Percentiles rank a stretch among this genome's conserved stretches.
These are phyloP conservation scores for Dictyostelium capitatum DNA, from an alignment of 78 protist genomes.

Conservation along the genomic window DNA sequence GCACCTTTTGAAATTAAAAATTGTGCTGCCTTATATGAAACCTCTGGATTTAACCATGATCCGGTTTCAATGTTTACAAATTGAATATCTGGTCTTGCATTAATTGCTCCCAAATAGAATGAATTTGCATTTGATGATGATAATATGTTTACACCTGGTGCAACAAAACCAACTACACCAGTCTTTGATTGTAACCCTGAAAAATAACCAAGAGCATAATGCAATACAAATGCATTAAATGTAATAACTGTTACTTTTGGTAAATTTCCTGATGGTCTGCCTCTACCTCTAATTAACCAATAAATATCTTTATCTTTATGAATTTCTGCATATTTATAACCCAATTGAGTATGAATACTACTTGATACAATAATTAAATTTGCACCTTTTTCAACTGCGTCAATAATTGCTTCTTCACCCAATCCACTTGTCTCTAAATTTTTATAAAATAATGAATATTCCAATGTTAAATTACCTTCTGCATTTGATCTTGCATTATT, in stretches of 20 bases:
- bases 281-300: constrained; percentile 43
- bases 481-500: constrained; percentile 33
- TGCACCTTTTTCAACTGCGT: background rate
- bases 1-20: constrained; percentile 6
- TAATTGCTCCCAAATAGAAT: constrained; percentile 38
- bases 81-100: background rate
- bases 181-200: constrained; percentile 13
- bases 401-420: background rate
- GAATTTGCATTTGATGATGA: constrained; percentile 23
- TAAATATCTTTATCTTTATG: background rate
- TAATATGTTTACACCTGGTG: constrained; percentile 20
- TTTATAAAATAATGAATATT: background rate
- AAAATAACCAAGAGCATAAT: constrained; percentile 31
- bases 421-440: background rate
- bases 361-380: constrained; percentile 23
- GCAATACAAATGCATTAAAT: constrained; percentile 12
- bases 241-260: constrained; percentile 9
- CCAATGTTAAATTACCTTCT: background rate
- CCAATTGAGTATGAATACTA: background rate
- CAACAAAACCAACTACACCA: constrained; percentile 11
- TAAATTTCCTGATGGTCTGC: constrained; percentile 31
- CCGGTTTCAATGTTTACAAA: background rate
- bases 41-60: constrained; percentile 31
- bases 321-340: constrained; percentile 7
- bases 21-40: background rate